phyloP scores from a whole-genome alignment of 768 basidiomycete genomes.

The Lactarius vividus region DNA sequence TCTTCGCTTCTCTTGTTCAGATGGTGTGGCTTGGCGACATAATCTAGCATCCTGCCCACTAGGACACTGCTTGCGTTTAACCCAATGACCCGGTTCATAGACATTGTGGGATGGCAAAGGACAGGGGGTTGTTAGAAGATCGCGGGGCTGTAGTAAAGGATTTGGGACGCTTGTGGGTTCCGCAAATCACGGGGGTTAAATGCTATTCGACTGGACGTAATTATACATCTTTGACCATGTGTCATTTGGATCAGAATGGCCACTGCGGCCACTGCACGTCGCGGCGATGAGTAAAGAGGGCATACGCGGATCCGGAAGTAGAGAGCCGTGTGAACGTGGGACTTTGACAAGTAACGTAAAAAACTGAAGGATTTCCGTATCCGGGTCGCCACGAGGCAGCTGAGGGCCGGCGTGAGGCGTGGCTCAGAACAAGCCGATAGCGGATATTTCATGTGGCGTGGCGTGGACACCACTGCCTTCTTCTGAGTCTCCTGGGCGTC shows the following conservation, averaged over 20 bases:
- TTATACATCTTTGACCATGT: not conserved
- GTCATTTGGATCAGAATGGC: not conserved
- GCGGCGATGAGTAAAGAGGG: not conserved
- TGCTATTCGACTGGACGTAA: not conserved
- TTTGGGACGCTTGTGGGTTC: not conserved
- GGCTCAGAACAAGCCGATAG: not conserved
- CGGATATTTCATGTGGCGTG: not conserved
- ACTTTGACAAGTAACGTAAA: not conserved
- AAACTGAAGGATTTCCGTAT: not conserved
- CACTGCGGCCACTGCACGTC: not conserved
- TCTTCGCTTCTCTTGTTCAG: slow-evolving; percentile 4
- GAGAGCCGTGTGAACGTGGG: not conserved
- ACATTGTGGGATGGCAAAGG: slow-evolving; percentile 1
- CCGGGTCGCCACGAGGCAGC: not conserved
- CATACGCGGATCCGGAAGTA: not conserved
- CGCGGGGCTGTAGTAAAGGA: not conserved
- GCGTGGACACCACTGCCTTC: not conserved
- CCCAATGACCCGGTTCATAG: not conserved
- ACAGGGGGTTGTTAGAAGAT: not conserved
- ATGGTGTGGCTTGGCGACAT: not conserved
- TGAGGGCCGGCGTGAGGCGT: not conserved
- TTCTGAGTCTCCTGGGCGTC: not conserved
- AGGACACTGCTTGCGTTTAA: not conserved
- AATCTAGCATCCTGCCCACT: not conserved
- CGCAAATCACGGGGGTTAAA: not conserved